Percentiles rank a stretch among this genome's conserved stretches.
phyloP scores from a whole-genome alignment of 2,329 filamentous ascomycete species.

The Drechslerella dactyloides region DNA sequence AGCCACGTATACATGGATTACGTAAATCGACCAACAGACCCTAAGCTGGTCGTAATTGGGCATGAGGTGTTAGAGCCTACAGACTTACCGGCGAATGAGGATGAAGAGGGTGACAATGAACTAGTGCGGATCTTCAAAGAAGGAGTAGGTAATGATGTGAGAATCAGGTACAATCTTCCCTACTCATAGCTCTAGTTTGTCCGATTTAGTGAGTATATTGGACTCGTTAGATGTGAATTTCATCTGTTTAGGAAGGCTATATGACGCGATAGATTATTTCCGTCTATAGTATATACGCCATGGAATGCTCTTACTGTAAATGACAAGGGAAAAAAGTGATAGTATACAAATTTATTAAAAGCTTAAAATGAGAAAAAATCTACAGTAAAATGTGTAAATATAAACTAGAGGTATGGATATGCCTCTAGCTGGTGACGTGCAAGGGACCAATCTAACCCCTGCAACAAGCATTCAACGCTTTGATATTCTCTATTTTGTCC shows the following conservation, averaged over 20 bases:
- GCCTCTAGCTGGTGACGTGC: constrained; percentile 1
- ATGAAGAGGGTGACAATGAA: constrained; percentile 29
- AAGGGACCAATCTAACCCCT: constrained; percentile 7
- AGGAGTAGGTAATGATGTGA: constrained; percentile 32
- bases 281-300: constrained; percentile 1
- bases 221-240: constrained; percentile 5
- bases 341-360: constrained; percentile 18
- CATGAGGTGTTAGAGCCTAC: constrained; percentile 22
- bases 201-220: constrained; percentile 13
- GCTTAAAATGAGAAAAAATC: not conserved
- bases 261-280: constrained; percentile 12
- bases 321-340: constrained; percentile 1
- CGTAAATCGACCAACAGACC: constrained; percentile 11
- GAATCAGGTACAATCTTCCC: constrained; percentile 28
- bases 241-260: not conserved
- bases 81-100: constrained; percentile 20
- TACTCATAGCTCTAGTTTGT: not conserved
- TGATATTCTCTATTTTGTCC: not conserved
- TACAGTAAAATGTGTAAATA: constrained; percentile 10
- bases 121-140: constrained; percentile 31
- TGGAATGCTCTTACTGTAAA: constrained; percentile 1
- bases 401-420: constrained; percentile 10
- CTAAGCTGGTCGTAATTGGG: constrained; percentile 23
- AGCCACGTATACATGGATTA: constrained; percentile 30
- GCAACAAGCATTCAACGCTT: constrained; percentile 14